Conservation (phyloP, 352 stramenopile genomes). For the Phytophthora quininea region DNA sequence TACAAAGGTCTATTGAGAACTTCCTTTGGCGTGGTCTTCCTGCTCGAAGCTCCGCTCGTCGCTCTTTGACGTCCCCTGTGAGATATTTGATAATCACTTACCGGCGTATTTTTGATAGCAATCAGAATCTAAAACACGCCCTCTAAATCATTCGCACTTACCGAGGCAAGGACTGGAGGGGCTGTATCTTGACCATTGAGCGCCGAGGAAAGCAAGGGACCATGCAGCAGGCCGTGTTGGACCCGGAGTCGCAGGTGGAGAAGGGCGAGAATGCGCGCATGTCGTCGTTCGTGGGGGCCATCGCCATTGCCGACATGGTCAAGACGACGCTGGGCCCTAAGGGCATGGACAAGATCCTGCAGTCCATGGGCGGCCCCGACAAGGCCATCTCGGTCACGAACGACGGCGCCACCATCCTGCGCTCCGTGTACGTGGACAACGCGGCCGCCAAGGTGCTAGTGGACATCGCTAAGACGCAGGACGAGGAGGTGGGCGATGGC, state of each 20-base stretch:
- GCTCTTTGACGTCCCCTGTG: too few relatives aligned
- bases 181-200: constrained; percentile 5
- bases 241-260: constrained; percentile 85
- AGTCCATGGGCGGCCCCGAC: constrained; percentile 89
- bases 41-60: too few relatives aligned
- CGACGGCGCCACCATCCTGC: constrained; percentile 99
- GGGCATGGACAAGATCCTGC: constrained; percentile 99
- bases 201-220: constrained; percentile 1
- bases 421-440: constrained; percentile 98
- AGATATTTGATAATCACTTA: too few relatives aligned
- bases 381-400: constrained; percentile 97
- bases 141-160: too few relatives aligned
- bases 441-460: constrained; percentile 98
- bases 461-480: constrained; percentile 98
- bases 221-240: constrained; percentile 65
- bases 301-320: constrained; percentile 99
- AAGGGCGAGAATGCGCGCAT: constrained; percentile 98
- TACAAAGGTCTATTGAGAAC: too few relatives aligned
- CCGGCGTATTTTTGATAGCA: too few relatives aligned
- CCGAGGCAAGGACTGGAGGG: neutral
- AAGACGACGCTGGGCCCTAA: constrained; percentile 99
- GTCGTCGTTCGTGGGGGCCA: constrained; percentile 98
- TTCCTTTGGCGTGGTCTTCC: too few relatives aligned
- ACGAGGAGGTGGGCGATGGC: constrained; percentile 99
- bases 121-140: too few relatives aligned